Conservation (phyloP, 2,329 filamentous ascomycete species). For the Epichloe brachyelytri region DNA sequence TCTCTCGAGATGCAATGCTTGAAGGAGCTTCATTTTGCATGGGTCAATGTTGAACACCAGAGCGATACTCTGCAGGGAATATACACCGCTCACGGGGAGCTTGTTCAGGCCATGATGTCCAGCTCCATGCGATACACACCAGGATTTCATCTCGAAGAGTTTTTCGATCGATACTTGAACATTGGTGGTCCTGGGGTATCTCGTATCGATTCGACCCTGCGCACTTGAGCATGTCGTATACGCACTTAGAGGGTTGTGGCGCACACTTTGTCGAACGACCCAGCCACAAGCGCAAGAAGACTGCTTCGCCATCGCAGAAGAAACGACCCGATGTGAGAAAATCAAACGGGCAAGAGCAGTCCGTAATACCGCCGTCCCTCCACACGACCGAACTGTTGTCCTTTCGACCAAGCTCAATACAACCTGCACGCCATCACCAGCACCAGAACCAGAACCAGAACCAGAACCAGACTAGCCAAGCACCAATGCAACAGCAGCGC, state of each 20-base stretch:
- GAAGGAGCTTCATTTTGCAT: conserved; percentile 59
- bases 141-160: conserved; percentile 75
- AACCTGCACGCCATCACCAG: background rate
- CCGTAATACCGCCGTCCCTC: background rate
- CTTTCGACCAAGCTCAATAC: background rate
- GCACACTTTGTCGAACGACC: conserved; percentile 16
- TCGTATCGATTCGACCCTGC: conserved; percentile 56
- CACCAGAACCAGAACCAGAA: background rate
- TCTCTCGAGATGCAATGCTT: conserved; percentile 70
- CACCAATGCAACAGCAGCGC: conserved; percentile 10
- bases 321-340: background rate
- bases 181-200: conserved; percentile 45
- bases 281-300: conserved; percentile 33
- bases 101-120: conserved; percentile 59
- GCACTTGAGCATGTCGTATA: conserved; percentile 54
- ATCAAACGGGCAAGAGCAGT: background rate
- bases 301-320: conserved; percentile 8
- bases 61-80: conserved; percentile 66
- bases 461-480: background rate
- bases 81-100: conserved; percentile 64
- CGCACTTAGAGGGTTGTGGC: conserved; percentile 25
- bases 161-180: conserved; percentile 66
- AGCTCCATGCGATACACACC: conserved; percentile 59
- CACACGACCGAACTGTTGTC: background rate
- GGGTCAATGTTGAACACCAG: conserved; percentile 70